Conservation (phyloP, 179 eudicot genomes). For the Actinidia polygama region DNA sequence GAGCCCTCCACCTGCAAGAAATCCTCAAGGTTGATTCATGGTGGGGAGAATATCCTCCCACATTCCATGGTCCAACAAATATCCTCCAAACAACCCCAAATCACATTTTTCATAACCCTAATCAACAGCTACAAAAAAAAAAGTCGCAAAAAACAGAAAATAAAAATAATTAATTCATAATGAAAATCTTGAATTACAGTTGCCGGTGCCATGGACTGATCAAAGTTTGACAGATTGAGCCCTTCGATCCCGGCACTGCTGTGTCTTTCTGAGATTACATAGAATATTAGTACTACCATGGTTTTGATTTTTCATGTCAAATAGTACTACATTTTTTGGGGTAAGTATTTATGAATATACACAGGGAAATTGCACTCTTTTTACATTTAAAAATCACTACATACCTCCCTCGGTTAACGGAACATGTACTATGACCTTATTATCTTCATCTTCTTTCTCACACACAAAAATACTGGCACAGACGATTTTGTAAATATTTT, state of each 20-base stretch:
- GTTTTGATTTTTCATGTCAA: slow-evolving; percentile 12
- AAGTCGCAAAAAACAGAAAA: not conserved
- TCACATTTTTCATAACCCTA: not conserved
- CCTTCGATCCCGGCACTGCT: slow-evolving; percentile 57
- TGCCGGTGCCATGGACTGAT: slow-evolving; percentile 49
- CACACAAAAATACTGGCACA: no score
- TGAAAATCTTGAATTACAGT: slow-evolving; percentile 57
- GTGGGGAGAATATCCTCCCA: slow-evolving; percentile 83
- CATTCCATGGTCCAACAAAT: slow-evolving; percentile 92
- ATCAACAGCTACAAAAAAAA: not conserved
- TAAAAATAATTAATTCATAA: slow-evolving; percentile 29
- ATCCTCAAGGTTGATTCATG: slow-evolving; percentile 65
- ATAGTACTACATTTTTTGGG: not conserved
- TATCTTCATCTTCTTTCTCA: no score
- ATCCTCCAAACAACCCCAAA: slow-evolving; percentile 48
- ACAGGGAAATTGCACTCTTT: no score
- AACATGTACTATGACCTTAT: no score
- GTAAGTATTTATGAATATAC: no score
- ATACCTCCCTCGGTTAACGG: no score
- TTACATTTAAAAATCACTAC: no score
- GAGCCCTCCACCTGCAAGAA: slow-evolving; percentile 80
- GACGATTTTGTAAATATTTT: no score
- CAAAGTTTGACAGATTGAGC: slow-evolving; percentile 63
- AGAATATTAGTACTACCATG: slow-evolving; percentile 13
- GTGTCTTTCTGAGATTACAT: slow-evolving; percentile 57